Evolutionary conservation across 257 asterid genomes (phyloP).

Genomic region (Nicotiana otophora): DNA sequence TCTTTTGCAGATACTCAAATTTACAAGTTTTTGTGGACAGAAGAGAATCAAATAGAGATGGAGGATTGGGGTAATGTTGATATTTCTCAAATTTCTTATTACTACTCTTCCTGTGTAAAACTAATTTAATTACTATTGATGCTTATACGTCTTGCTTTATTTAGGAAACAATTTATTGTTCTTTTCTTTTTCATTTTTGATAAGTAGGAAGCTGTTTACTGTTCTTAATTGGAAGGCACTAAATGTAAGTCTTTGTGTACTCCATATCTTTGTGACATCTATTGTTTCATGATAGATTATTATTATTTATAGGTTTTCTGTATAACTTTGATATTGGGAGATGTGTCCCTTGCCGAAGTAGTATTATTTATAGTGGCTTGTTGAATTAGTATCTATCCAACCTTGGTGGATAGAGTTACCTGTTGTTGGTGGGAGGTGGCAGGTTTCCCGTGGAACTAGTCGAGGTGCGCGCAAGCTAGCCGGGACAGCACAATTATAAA

Average conservation of each 20-base stretch:
- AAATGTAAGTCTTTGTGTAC: neutral
- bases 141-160: neutral
- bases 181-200: neutral
- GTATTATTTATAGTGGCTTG: too few relatives aligned
- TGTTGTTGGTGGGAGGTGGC: too few relatives aligned
- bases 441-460: too few relatives aligned
- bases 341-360: neutral
- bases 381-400: too few relatives aligned
- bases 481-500: too few relatives aligned
- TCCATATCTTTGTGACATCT: neutral
- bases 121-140: neutral
- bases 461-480: too few relatives aligned
- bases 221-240: neutral
- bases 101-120: neutral
- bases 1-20: neutral
- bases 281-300: neutral
- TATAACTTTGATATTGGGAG: neutral
- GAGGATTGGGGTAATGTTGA: constrained; percentile 73
- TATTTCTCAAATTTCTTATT: neutral
- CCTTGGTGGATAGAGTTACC: too few relatives aligned
- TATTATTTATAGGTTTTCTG: neutral
- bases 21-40: constrained; percentile 1
- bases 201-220: neutral
- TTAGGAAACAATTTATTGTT: neutral
- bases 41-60: constrained; percentile 38